phyloP scores from a whole-genome alignment of 768 basidiomycete genomes.

The Boletus eberwhitei region DNA sequence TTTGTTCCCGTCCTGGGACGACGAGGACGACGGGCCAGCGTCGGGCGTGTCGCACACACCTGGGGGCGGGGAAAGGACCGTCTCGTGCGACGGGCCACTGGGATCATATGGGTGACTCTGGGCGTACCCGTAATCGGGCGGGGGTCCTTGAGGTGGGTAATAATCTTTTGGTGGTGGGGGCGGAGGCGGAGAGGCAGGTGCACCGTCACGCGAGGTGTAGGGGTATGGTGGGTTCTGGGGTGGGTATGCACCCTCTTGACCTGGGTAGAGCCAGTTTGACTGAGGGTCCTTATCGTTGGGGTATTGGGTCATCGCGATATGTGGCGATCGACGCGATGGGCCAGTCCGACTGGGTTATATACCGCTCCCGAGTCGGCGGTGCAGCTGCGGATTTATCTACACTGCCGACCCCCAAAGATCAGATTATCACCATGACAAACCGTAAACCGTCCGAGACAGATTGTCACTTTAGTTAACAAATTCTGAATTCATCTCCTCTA shows the following conservation, averaged over 20 bases:
- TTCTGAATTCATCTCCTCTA: background rate
- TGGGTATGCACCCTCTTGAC: constrained; percentile 2
- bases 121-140: constrained; percentile 12
- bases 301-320: constrained; percentile 15
- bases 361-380: background rate
- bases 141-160: constrained; percentile 5
- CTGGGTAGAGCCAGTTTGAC: constrained; percentile 10
- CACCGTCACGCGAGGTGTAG: constrained; percentile 10
- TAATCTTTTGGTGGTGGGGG: constrained; percentile 2
- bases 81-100: background rate
- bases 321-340: background rate
- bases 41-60: background rate
- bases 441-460: background rate
- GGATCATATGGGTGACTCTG: constrained; percentile 4
- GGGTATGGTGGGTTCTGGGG: constrained; percentile 1
- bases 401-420: background rate
- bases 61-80: background rate
- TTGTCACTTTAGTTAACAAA: background rate
- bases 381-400: background rate
- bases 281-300: constrained; percentile 27
- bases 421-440: background rate
- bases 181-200: background rate
- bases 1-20: background rate
- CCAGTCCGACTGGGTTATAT: background rate
- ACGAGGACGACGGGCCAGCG: background rate